Evolutionary conservation across 2,329 filamentous ascomycete genomes (phyloP).

Genomic region (Botryotinia calthae): DNA sequence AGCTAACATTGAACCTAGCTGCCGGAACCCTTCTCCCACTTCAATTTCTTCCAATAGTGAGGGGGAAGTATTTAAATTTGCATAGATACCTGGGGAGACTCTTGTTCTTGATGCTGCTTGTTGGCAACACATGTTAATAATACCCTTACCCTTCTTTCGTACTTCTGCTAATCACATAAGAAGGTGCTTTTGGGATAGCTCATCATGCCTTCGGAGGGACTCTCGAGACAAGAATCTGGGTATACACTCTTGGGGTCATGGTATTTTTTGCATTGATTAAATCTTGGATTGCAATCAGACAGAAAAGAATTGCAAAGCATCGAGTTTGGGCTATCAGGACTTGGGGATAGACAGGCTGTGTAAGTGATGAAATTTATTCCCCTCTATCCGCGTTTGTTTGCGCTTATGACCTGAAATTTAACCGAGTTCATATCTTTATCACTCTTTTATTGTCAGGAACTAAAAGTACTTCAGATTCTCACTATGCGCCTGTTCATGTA

Average conservation of each 20-base stretch:
- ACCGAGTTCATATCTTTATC: neutral
- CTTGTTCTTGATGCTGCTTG: neutral
- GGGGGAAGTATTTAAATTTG: neutral
- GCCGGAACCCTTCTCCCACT: conserved; percentile 14
- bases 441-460: neutral
- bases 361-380: neutral
- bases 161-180: neutral
- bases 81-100: conserved; percentile 6
- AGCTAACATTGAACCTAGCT: neutral
- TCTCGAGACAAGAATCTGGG: conserved; percentile 8
- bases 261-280: neutral
- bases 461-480: neutral
- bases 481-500: conserved; percentile 6
- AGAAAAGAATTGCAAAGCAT: neutral
- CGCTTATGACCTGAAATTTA: too few species aligned
- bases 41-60: conserved; percentile 13
- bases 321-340: conserved; percentile 16
- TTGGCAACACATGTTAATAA: conserved; percentile 9
- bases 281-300: conserved; percentile 11
- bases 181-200: conserved; percentile 9
- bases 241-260: conserved; percentile 5
- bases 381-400: neutral
- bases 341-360: conserved; percentile 14
- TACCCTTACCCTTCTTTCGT: neutral
- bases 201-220: conserved; percentile 9